Percentiles rank a stretch among this genome's conserved stretches.
phyloP scores from a whole-genome alignment of 2,329 filamentous ascomycete species.

The Pseudogymnoascus sp. region DNA sequence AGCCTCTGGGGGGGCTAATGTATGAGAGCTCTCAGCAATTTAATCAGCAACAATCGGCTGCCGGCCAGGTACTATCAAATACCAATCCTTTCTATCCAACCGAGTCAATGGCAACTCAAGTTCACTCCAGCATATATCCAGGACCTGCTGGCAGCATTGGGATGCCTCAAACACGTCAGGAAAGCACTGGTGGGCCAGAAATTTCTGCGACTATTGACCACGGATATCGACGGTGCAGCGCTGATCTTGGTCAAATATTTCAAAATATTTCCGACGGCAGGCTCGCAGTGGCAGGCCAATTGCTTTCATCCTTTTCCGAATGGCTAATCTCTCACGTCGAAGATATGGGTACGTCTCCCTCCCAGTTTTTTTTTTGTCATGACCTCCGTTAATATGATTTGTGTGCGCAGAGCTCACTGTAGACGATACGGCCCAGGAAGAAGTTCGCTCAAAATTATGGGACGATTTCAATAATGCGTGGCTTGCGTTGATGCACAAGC shows the following conservation, averaged over 20 bases:
- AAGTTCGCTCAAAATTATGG: slow-evolving; percentile 79
- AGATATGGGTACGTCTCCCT: slow-evolving; percentile 51
- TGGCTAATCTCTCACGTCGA: slow-evolving; percentile 61
- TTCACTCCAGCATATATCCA: background rate
- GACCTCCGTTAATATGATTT: slow-evolving; percentile 24
- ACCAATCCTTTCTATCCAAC: background rate
- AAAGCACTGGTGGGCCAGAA: background rate
- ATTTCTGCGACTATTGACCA: background rate
- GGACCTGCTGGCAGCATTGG: background rate
- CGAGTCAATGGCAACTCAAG: background rate
- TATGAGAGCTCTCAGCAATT: slow-evolving; percentile 1
- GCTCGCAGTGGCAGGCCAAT: slow-evolving; percentile 50
- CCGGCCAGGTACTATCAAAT: background rate
- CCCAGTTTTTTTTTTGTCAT: slow-evolving; percentile 24
- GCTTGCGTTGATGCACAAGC: slow-evolving; percentile 74
- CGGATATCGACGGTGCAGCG: background rate
- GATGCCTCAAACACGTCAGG: background rate
- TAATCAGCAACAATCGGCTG: background rate
- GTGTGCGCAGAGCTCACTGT: slow-evolving; percentile 65
- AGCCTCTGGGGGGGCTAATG: background rate
- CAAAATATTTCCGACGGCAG: slow-evolving; percentile 53
- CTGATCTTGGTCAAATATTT: slow-evolving; percentile 43
- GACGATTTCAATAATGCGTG: slow-evolving; percentile 91
- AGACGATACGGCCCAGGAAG: slow-evolving; percentile 70
- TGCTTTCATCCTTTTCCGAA: slow-evolving; percentile 55